Evolutionary conservation across 129 eudicot species (phyloP).

Genomic region (Apium graveolens): DNA sequence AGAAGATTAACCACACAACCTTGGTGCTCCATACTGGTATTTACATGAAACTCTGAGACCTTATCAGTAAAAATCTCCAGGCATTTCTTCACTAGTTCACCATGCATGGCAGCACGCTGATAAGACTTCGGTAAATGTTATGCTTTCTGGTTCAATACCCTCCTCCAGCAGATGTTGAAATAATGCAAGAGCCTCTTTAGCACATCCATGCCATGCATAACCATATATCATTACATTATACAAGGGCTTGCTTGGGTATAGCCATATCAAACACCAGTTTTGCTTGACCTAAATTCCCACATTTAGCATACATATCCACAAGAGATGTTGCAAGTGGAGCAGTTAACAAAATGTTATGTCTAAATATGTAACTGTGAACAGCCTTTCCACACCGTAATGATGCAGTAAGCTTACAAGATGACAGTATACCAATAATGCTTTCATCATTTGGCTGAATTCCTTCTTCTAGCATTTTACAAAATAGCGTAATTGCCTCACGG

Average conservation of each 20-base stretch:
- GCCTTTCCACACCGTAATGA: constrained; percentile 50
- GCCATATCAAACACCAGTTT: constrained; percentile 35
- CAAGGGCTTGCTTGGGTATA: constrained; percentile 29
- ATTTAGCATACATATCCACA: constrained; percentile 78
- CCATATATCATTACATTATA: constrained; percentile 66
- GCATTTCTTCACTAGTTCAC: constrained; percentile 42
- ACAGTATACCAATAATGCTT: constrained; percentile 37
- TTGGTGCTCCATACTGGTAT: constrained; percentile 45
- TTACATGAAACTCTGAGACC: constrained; percentile 20
- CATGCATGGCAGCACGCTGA: constrained; percentile 52
- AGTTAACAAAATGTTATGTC: constrained; percentile 32
- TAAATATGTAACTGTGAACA: constrained; percentile 40
- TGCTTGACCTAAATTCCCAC: constrained; percentile 55
- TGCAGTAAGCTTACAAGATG: constrained; percentile 44
- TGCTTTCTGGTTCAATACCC: constrained; percentile 40
- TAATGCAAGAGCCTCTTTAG: constrained; percentile 44
- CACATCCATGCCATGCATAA: constrained; percentile 54
- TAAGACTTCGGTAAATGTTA: constrained; percentile 48
- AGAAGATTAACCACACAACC: constrained; percentile 58
- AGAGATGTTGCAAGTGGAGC: constrained; percentile 55
- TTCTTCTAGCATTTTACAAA: constrained; percentile 44
- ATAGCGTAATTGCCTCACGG: constrained; percentile 37
- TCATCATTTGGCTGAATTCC: constrained; percentile 40
- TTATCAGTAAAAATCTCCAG: constrained; percentile 37
- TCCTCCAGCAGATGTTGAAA: constrained; percentile 23